A percentile compares a stretch with the other conserved stretches of the same genome.
Conservation (phyloP, 345 rosid genomes). For the Cardiospermum halicacabum region DNA sequence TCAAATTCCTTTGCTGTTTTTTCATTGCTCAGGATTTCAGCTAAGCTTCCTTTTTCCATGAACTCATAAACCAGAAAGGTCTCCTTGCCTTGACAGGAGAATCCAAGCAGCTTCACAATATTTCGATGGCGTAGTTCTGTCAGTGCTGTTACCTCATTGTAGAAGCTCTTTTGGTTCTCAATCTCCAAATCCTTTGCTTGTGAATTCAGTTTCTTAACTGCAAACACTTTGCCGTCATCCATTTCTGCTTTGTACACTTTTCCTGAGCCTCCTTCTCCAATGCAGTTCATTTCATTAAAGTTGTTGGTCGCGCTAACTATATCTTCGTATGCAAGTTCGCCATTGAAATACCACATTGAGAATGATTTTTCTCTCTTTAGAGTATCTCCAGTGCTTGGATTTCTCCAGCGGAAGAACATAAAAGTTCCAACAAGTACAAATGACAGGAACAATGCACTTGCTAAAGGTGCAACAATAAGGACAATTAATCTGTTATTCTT, state of each 20-base stretch:
- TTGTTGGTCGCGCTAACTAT: slow-evolving; percentile 21
- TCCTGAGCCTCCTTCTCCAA: slow-evolving; percentile 25
- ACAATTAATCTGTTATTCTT: slow-evolving; percentile 1
- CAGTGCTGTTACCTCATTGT: slow-evolving; percentile 20
- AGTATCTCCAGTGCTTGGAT: neutral
- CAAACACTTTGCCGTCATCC: slow-evolving; percentile 10
- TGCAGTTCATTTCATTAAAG: slow-evolving; percentile 15
- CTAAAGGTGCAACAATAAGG: slow-evolving; percentile 6
- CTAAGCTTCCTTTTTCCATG: slow-evolving; percentile 26
- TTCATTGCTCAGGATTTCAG: slow-evolving; percentile 7
- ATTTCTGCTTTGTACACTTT: slow-evolving; percentile 20
- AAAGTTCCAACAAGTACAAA: neutral
- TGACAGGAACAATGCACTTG: neutral
- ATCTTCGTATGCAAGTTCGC: slow-evolving; percentile 18
- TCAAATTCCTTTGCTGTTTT: slow-evolving; percentile 11
- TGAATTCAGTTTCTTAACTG: slow-evolving; percentile 24
- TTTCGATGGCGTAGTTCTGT: slow-evolving; percentile 17
- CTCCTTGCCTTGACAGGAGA: slow-evolving; percentile 1
- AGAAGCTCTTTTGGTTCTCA: slow-evolving; percentile 10
- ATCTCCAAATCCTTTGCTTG: neutral
- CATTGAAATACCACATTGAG: slow-evolving; percentile 6
- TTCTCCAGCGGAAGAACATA: neutral
- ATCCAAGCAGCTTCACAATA: slow-evolving; percentile 17
- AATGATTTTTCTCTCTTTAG: neutral
- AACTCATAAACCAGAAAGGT: slow-evolving; percentile 24